A percentile compares a stretch with the other conserved stretches of the same genome.
phyloP scores from a whole-genome alignment of 805 yeast genomes.

The Maudiozyma pseudohumilis region DNA sequence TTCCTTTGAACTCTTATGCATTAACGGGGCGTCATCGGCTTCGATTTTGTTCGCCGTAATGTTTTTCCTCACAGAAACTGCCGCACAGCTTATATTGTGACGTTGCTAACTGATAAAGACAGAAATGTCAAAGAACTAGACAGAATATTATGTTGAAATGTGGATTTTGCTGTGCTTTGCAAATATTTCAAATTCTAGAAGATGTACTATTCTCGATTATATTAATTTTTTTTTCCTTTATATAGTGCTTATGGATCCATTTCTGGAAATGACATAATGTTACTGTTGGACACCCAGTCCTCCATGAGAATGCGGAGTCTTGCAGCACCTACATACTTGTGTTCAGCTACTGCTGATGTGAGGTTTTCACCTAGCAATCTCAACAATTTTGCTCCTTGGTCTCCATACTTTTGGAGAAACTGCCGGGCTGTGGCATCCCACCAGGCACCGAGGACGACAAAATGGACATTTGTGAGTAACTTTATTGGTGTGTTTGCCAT shows the following conservation, averaged over 20 bases:
- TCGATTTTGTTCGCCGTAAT: no score
- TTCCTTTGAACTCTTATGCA: no score
- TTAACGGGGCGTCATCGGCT: no score
- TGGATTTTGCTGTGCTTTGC: no score
- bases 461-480: slow-evolving; percentile 58
- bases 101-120: no score
- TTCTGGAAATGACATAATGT: slow-evolving; percentile 32
- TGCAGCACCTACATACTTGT: slow-evolving; percentile 65
- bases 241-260: slow-evolving; percentile 25
- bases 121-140: no score
- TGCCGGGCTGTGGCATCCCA: slow-evolving; percentile 75
- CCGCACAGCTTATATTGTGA: no score
- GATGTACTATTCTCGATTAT: no score
- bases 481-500: slow-evolving; percentile 46
- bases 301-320: slow-evolving; percentile 70
- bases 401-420: slow-evolving; percentile 49
- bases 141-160: no score
- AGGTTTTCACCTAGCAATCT: slow-evolving; percentile 38
- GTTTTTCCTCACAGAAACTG: no score
- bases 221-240: no score
- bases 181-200: no score
- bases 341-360: slow-evolving; percentile 42
- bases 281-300: slow-evolving; percentile 51
- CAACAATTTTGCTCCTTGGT: slow-evolving; percentile 60
- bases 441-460: slow-evolving; percentile 67